phyloP scores from a whole-genome alignment of 345 rosid genomes.

The Anastatica hierochuntica region DNA sequence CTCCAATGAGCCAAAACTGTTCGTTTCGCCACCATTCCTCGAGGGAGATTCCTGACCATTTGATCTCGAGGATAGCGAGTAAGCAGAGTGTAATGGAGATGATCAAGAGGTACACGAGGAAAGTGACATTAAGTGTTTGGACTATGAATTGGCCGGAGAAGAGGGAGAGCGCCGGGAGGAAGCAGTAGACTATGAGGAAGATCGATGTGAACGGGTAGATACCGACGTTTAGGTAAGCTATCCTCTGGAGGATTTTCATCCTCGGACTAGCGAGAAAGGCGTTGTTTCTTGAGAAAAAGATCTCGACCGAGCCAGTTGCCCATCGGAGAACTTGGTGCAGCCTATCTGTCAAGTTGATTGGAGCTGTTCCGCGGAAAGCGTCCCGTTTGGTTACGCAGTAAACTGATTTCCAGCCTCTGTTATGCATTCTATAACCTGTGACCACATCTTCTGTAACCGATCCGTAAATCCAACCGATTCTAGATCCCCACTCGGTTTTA shows the following conservation, averaged over 20 bases:
- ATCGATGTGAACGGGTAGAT: conserved; percentile 93
- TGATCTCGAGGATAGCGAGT: conserved; percentile 85
- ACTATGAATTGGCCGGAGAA: conserved; percentile 98
- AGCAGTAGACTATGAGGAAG: conserved; percentile 95
- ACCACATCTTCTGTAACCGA: conserved; percentile 98
- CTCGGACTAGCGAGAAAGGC: conserved; percentile 76
- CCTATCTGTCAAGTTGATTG: conserved; percentile 92
- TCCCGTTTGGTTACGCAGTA: conserved; percentile 96
- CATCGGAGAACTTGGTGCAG: conserved; percentile 93
- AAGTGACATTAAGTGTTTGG: conserved; percentile 66
- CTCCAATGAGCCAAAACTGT: conserved; percentile 96
- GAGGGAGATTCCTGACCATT: conserved; percentile 93
- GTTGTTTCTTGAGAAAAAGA: conserved; percentile 91
- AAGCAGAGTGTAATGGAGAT: conserved; percentile 66
- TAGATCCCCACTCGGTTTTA: conserved; percentile 93
- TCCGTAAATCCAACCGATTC: conserved; percentile 97
- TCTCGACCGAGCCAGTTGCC: conserved; percentile 99
- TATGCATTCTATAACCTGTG: conserved; percentile 97
- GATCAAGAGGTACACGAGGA: conserved; percentile 62
- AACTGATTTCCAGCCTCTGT: conserved; percentile 97
- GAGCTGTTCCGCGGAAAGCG: conserved; percentile 96
- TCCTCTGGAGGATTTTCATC: conserved; percentile 85
- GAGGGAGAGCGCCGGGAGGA: conserved; percentile 94
- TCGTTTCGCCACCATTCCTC: conserved; percentile 99
- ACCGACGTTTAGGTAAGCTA: conserved; percentile 88